phyloP scores from a whole-genome alignment of 2,329 filamentous ascomycete genomes.

The Drechslera avenae region DNA sequence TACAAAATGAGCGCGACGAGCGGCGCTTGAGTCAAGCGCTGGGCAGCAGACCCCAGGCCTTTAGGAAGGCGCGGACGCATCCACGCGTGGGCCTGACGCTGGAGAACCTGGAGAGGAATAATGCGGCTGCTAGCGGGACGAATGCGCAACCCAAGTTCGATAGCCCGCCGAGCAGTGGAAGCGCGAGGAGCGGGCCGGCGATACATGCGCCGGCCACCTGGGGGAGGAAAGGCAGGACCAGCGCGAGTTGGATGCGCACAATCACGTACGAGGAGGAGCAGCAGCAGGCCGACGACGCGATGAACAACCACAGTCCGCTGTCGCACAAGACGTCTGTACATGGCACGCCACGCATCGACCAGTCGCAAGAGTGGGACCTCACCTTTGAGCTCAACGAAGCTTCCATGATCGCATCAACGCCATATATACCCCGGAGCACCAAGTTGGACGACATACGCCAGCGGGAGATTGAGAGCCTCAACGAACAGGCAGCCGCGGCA shows the following conservation, averaged over 20 bases:
- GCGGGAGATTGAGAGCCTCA: conserved; percentile 49
- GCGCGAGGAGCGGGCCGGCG: conserved; percentile 49
- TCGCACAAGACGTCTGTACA: conserved; percentile 42
- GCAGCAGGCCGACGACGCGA: conserved; percentile 23
- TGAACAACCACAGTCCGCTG: conserved; percentile 43
- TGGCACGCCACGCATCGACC: conserved; percentile 33
- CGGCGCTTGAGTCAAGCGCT: conserved; percentile 47
- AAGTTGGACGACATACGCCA: conserved; percentile 52
- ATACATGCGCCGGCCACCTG: conserved; percentile 53
- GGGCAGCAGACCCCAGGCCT: conserved; percentile 43
- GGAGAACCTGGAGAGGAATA: conserved; percentile 51
- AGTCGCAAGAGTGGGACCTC: conserved; percentile 40
- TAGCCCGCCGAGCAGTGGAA: conserved; percentile 44
- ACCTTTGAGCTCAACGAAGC: conserved; percentile 53
- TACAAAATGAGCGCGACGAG: conserved; percentile 53
- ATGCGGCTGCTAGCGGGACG: conserved; percentile 15
- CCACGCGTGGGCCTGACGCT: conserved; percentile 49
- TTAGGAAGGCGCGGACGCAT: conserved; percentile 51
- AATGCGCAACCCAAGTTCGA: conserved; percentile 26
- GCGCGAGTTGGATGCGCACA: conserved; percentile 51
- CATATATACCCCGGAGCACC: conserved; percentile 50
- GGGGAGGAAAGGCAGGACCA: conserved; percentile 53
- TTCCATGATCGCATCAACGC: conserved; percentile 56
- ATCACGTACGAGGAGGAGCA: conserved; percentile 40
- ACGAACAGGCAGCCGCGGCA: conserved; percentile 42